phyloP scores from a whole-genome alignment of 768 basidiomycete genomes.

The Suillus subluteus region DNA sequence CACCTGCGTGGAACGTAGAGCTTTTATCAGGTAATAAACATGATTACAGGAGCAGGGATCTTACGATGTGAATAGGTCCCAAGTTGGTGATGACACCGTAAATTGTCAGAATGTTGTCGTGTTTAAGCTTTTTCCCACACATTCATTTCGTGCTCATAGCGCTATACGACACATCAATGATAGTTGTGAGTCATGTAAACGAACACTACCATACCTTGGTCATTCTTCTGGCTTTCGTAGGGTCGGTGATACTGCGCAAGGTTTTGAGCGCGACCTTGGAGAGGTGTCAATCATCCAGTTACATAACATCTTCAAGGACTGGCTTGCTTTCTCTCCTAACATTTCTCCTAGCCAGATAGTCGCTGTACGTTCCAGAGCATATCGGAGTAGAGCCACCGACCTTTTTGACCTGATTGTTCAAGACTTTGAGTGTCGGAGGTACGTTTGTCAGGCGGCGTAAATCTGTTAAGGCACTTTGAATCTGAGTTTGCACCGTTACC shows the following conservation, averaged over 20 bases:
- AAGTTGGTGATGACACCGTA: slow-evolving; percentile 60
- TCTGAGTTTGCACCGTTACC: slow-evolving; percentile 38
- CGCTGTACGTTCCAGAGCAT: slow-evolving; percentile 56
- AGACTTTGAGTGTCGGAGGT: slow-evolving; percentile 53
- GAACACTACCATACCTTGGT: slow-evolving; percentile 19
- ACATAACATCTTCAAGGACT: not conserved
- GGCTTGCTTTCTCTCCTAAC: slow-evolving; percentile 52
- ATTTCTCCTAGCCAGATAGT: slow-evolving; percentile 58
- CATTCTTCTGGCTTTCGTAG: slow-evolving; percentile 46
- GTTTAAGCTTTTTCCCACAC: slow-evolving; percentile 56
- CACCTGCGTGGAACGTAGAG: slow-evolving; percentile 39
- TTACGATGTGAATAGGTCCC: slow-evolving; percentile 54
- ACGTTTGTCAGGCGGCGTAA: slow-evolving; percentile 56
- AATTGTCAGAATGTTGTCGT: slow-evolving; percentile 51
- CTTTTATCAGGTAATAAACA: not conserved
- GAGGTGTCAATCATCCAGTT: not conserved
- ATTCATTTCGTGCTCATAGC: slow-evolving; percentile 58
- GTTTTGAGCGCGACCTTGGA: slow-evolving; percentile 61
- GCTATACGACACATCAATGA: slow-evolving; percentile 34
- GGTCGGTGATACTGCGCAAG: slow-evolving; percentile 48
- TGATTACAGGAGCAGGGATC: slow-evolving; percentile 11
- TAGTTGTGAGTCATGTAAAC: not conserved
- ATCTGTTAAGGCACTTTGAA: slow-evolving; percentile 48
- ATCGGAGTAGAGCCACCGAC: slow-evolving; percentile 40
- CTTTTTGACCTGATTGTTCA: slow-evolving; percentile 55